phyloP scores from a whole-genome alignment of 202 grass and related monocot species.

The Musa balbisiana region DNA sequence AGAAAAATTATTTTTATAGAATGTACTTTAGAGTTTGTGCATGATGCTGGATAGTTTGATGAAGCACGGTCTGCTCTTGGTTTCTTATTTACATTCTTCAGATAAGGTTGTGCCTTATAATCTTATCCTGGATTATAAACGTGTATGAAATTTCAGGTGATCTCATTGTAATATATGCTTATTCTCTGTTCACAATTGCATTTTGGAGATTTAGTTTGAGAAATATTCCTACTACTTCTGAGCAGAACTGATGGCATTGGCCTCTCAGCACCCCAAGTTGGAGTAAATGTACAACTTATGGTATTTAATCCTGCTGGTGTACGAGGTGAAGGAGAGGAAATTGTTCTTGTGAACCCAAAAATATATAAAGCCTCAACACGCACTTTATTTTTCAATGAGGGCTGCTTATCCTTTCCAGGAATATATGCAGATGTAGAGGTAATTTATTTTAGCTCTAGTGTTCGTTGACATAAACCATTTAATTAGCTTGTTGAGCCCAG shows the following conservation, averaged over 20 bases:
- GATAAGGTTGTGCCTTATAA: too few relatives aligned
- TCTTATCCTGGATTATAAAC: too few relatives aligned
- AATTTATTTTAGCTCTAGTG: slow-evolving; percentile 17
- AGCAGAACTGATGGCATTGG: slow-evolving; percentile 91
- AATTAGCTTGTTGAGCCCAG: background rate
- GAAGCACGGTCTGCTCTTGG: background rate
- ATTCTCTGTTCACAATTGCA: too few relatives aligned
- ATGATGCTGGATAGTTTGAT: background rate
- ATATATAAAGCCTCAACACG: slow-evolving; percentile 67
- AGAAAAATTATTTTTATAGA: too few relatives aligned
- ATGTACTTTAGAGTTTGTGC: background rate
- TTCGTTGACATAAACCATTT: background rate
- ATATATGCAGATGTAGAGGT: slow-evolving; percentile 92
- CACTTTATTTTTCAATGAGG: slow-evolving; percentile 60
- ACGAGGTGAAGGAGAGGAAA: slow-evolving; percentile 76
- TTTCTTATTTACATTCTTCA: background rate
- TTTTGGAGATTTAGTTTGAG: background rate
- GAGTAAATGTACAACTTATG: slow-evolving; percentile 94
- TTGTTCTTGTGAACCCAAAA: slow-evolving; percentile 82
- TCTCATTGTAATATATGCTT: background rate
- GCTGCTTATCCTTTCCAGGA: slow-evolving; percentile 91
- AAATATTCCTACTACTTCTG: slow-evolving; percentile 13
- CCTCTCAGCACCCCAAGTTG: slow-evolving; percentile 92
- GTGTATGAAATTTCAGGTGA: background rate
- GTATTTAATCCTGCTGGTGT: slow-evolving; percentile 83